Conservation (phyloP, 495 filamentous ascomycete genomes). For the Apodospora peruviana region DNA sequence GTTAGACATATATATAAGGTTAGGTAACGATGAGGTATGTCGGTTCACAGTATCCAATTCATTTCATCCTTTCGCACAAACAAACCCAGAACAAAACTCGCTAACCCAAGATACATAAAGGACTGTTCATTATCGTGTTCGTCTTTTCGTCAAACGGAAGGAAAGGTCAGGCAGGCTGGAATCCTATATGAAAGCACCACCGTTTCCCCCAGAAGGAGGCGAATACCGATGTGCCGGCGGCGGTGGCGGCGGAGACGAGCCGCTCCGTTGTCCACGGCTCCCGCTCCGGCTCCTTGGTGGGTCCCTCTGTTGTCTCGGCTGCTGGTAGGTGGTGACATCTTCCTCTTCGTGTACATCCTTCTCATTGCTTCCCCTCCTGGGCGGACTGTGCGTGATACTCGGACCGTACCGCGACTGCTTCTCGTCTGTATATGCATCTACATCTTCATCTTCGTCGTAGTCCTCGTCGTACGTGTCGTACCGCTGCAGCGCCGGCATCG, state of each 20-base stretch:
- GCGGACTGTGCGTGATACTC: slow-evolving; percentile 32
- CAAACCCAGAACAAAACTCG: too few relatives aligned
- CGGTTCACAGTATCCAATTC: too few relatives aligned
- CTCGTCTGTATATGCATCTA: slow-evolving; percentile 26
- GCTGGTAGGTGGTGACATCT: neutral
- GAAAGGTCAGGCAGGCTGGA: too few relatives aligned
- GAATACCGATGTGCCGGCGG: neutral
- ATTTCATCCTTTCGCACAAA: too few relatives aligned
- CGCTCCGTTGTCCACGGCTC: neutral
- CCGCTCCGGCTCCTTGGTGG: slow-evolving; percentile 1
- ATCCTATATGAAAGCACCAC: neutral
- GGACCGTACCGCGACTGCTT: slow-evolving; percentile 33
- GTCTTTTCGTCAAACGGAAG: too few relatives aligned
- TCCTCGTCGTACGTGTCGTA: slow-evolving; percentile 32
- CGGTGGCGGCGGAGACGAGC: neutral
- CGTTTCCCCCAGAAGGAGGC: neutral
- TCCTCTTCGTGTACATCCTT: neutral
- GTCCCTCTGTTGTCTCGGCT: neutral
- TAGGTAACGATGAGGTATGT: too few relatives aligned
- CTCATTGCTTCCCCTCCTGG: neutral
- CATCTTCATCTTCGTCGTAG: slow-evolving; percentile 25
- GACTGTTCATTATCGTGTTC: too few relatives aligned
- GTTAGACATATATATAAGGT: too few relatives aligned
- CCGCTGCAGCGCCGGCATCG: slow-evolving; percentile 32
- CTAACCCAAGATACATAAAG: too few relatives aligned